Evolutionary conservation across 306 rosid species (phyloP), one percentile per base, ranked within the genome.

Genomic region (Canavalia gladiata): DNA sequence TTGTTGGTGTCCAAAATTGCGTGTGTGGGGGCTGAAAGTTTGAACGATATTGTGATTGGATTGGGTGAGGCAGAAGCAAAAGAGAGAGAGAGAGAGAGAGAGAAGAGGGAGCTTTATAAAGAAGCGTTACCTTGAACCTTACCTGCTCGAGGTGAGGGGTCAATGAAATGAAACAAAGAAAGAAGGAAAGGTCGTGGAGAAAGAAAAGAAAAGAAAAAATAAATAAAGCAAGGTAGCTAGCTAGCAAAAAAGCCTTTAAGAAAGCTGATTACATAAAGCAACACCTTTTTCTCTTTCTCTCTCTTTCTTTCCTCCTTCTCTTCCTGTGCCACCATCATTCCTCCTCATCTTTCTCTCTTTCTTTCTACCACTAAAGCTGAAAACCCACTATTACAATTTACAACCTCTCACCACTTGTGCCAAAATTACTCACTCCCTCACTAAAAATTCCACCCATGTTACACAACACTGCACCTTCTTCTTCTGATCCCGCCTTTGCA

Each of bases 191-290:
- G 25, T 18, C 25, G 25, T 18, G 25, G 25, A 18, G 25, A 18
- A 18, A 18, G 25, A 18, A 18, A 18, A 18, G 25, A 18, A 18
- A 18, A 18, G 25, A 18, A 18, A 18, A 18, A 18, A 18, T 18
- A 18, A 72, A 82, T 77, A 86, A 81, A 80, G 84, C 52, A 83
- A 77, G 78, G 84, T 82, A 87, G 82, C 83, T 80, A 88, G 79
- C 82, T 78, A 80, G 71, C 54, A 59, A 72, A 59, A 80, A 60
- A 85, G 89, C 89, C 85, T 84, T 79, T 79, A 89, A 87, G 84
- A 89, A 92, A 89, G 93, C 83, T 76, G 89, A 81, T 87, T 89
- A 76, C 93, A 89, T 89, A 89, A 91, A 92, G 87, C 87, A 84
- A 68, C 2, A 91, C 49, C 90, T 79, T 90, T 90, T 39, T 52